Conservation (phyloP, 2,329 filamentous ascomycete genomes). For the Calonectria pteridis region DNA sequence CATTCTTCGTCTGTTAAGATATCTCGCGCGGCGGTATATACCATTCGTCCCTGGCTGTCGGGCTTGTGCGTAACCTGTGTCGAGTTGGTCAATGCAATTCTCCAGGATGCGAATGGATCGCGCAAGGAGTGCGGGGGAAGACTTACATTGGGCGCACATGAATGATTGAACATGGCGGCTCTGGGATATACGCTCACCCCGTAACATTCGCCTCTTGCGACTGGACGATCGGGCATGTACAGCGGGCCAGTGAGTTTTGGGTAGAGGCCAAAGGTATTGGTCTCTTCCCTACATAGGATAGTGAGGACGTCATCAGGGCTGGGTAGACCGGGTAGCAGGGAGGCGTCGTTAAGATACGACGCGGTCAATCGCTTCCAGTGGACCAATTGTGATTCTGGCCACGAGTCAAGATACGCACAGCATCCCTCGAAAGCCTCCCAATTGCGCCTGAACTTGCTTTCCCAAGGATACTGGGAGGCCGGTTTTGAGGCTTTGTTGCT, state of each 20-base stretch:
- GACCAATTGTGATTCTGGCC: slow-evolving; percentile 41
- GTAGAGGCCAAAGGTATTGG: slow-evolving; percentile 47
- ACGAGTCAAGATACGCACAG: slow-evolving; percentile 46
- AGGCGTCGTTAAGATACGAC: slow-evolving; percentile 38
- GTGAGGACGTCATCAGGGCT: slow-evolving; percentile 37
- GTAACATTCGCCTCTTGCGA: slow-evolving; percentile 40
- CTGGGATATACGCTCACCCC: slow-evolving; percentile 44
- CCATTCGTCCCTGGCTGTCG: slow-evolving; percentile 39
- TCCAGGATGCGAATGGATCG: too few relatives aligned
- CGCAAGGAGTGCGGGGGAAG: neutral
- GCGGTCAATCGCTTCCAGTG: slow-evolving; percentile 43
- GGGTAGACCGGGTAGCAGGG: slow-evolving; percentile 29
- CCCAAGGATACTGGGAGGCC: slow-evolving; percentile 16
- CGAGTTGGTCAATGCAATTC: neutral
- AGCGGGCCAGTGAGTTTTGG: slow-evolving; percentile 39
- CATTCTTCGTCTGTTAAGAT: slow-evolving; percentile 42
- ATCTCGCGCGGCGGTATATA: slow-evolving; percentile 42
- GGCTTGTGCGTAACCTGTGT: slow-evolving; percentile 43
- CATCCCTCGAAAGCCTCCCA: slow-evolving; percentile 45
- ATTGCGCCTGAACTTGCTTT: slow-evolving; percentile 37
- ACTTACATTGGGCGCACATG: slow-evolving; percentile 46
- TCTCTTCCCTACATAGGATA: slow-evolving; percentile 47
- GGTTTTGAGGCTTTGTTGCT: neutral
- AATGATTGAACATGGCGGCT: slow-evolving; percentile 47
- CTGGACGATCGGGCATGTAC: slow-evolving; percentile 19